phyloP scores from a whole-genome alignment of 2,329 filamentous ascomycete genomes.

The Venturia effusa region DNA sequence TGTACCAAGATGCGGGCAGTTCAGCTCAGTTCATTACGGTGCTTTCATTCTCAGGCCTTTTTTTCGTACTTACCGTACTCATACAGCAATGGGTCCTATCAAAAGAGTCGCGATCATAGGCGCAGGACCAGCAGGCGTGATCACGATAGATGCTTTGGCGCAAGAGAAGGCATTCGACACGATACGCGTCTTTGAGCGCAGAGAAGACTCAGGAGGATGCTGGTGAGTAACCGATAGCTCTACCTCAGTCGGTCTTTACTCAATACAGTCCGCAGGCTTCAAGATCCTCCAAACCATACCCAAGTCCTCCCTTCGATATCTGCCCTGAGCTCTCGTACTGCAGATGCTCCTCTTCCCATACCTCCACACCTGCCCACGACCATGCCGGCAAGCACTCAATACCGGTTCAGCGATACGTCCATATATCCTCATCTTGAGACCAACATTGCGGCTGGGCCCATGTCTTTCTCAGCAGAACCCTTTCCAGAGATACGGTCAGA shows the following conservation, averaged over 20 bases:
- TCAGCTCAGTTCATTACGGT: background rate
- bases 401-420: background rate
- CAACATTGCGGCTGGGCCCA: slow-evolving; percentile 46
- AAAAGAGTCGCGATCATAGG: slow-evolving; percentile 4
- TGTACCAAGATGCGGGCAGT: background rate
- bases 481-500: slow-evolving; percentile 47
- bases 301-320: background rate
- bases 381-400: background rate
- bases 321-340: background rate
- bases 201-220: slow-evolving; percentile 48
- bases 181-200: slow-evolving; percentile 52
- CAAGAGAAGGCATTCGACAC: slow-evolving; percentile 48
- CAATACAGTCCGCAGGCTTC: background rate
- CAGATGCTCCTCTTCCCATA: background rate
- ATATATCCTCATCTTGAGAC: slow-evolving; percentile 22
- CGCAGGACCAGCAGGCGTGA: slow-evolving; percentile 43
- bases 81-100: background rate
- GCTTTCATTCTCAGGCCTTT: background rate
- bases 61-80: background rate
- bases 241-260: background rate
- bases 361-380: background rate
- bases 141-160: slow-evolving; percentile 48
- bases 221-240: slow-evolving; percentile 35
- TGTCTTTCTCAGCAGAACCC: slow-evolving; percentile 42
- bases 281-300: background rate